Conservation (phyloP, 2,329 filamentous ascomycete species). For the Raffaelea albimanens region DNA sequence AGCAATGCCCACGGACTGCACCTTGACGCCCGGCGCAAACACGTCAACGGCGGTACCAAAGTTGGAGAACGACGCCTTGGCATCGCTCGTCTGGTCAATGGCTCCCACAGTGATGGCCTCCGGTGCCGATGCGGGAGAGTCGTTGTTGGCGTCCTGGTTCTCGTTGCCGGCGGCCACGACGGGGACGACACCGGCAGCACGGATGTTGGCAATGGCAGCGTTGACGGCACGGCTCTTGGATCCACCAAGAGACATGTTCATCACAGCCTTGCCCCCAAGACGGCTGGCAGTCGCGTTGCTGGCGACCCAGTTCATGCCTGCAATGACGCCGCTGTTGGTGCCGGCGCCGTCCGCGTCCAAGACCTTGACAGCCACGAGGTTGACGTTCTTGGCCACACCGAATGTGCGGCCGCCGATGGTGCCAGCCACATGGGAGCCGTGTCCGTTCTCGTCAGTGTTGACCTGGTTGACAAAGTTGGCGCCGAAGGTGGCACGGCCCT, state of each 20-base stretch:
- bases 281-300: constrained; percentile 32
- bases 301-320: constrained; percentile 48
- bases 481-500: constrained; percentile 43
- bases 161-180: constrained; percentile 55
- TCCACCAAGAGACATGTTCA: constrained; percentile 56
- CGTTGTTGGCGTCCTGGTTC: constrained; percentile 37
- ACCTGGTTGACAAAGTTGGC: constrained; percentile 41
- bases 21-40: constrained; percentile 45
- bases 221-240: constrained; percentile 40
- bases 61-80: constrained; percentile 47
- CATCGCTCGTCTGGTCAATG: constrained; percentile 40
- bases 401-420: constrained; percentile 52
- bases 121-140: constrained; percentile 45
- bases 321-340: constrained; percentile 41
- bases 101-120: constrained; percentile 51
- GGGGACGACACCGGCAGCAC: constrained; percentile 41
- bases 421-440: constrained; percentile 55
- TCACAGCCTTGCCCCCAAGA: constrained; percentile 42
- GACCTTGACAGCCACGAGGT: constrained; percentile 20
- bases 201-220: constrained; percentile 37
- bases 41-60: constrained; percentile 44
- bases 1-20: constrained; percentile 43
- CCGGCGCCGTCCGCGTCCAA: constrained; percentile 40
- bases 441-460: constrained; percentile 49
- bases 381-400: constrained; percentile 51